Base-by-base conservation (phyloP, 306 rosid species). In the Cucurbita ficifolia region DNA sequence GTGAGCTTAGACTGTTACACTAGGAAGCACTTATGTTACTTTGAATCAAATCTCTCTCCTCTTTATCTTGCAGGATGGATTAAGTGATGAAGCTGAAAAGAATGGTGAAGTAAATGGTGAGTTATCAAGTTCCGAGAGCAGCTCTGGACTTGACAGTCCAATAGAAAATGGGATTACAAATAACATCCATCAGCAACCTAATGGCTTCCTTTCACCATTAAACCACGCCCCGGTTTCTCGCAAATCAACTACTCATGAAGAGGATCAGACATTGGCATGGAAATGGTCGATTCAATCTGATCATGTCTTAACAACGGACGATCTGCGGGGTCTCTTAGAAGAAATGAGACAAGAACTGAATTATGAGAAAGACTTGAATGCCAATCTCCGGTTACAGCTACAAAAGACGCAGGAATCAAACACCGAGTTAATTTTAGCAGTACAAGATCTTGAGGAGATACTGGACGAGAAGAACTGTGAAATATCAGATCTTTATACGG, bases 341-440 rank as follows among this genome's bases (percentile, higher is more conserved):
- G 99, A 95, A 88, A 86, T 88, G 73, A 87, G 88, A 77, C 90
- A 89, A 82, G 99, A 91, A 52, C 75, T 95, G 86, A 76, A 75
- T 76, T 86, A 87, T 70, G 99, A 91, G 86, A 95, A 89, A 83
- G 96, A 86, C 76, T 48, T 87, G 67, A 95, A 88, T 77, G 77
- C 82, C 35, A 89, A 91, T 84, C 96, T 95, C 42, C 82, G 90
- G 36, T 72, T 95, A 73, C 97, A 95, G 86, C 85, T 95, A 74
- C 78, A 83, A 82, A 95, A 91, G 83, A 95, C 89, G 4, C 97
- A 95, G 76, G 97, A 95, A 76, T 91, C 99, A 35, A 95, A 91
- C 77, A 83, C 88, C 10, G 96, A 95, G 78, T 78, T 95, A 70
- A 87, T 95, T 76, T 92, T 89, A 76, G 96, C 99, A 2, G 91